Percentiles rank a stretch among this genome's conserved stretches.
These are phyloP conservation scores for Vigna trinervia DNA, from an alignment of 306 rosid species.

Conservation along the genomic window DNA sequence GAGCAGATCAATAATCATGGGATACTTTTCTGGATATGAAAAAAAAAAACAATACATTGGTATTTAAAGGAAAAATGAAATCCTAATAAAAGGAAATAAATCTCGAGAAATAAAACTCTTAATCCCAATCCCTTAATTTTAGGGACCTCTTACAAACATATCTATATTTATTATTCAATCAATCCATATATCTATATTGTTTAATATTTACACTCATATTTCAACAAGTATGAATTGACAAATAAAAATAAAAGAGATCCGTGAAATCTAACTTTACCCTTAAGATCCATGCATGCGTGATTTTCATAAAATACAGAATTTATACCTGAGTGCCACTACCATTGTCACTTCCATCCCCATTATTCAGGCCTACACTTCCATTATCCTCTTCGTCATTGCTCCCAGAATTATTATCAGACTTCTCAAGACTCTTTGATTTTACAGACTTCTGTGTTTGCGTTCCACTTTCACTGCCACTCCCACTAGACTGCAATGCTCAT, in stretches of 20 bases:
- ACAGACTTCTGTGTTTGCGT: slow-evolving; percentile 76
- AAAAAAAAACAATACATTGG: too few relatives aligned
- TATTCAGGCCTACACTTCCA: slow-evolving; percentile 68
- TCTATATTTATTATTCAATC: too few relatives aligned
- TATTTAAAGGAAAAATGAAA: too few relatives aligned
- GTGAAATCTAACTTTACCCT: neutral
- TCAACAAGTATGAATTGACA: too few relatives aligned
- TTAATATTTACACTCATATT: too few relatives aligned
- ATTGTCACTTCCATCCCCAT: slow-evolving; percentile 74
- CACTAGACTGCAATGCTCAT: slow-evolving; percentile 76
- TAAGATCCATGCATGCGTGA: slow-evolving; percentile 2
- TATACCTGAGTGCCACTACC: slow-evolving; percentile 95
- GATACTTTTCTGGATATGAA: too few relatives aligned
- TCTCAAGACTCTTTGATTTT: slow-evolving; percentile 69
- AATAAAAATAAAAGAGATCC: slow-evolving; percentile 2
- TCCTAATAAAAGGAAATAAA: too few relatives aligned
- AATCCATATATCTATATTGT: too few relatives aligned
- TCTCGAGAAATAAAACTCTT: too few relatives aligned
- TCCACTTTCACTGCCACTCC: slow-evolving; percentile 94
- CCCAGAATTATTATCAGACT: slow-evolving; percentile 65
- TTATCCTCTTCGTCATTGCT: slow-evolving; percentile 76
- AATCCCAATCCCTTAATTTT: too few relatives aligned
- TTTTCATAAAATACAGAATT: slow-evolving; percentile 20
- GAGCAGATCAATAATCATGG: too few relatives aligned
- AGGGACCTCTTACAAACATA: too few relatives aligned